These are phyloP conservation scores for Chaetoceros tenuissimus DNA, from an alignment of 108 stramenopile species.

Conservation along the genomic window DNA sequence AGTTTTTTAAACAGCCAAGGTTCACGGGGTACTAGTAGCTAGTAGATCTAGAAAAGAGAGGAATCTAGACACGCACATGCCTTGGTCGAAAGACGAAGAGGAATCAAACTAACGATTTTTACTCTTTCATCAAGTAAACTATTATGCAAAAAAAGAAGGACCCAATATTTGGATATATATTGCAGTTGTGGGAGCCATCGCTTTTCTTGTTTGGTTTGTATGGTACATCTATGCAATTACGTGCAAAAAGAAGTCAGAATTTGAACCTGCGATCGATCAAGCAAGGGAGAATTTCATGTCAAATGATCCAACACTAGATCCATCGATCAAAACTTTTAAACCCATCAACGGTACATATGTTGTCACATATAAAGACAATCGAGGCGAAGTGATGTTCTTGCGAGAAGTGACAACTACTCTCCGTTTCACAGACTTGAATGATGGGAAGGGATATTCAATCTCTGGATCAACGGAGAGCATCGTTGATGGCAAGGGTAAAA, in stretches of 20 bases:
- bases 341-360: not conserved
- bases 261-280: too few relatives aligned
- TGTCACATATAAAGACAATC: not conserved
- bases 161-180: too few relatives aligned
- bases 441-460: not conserved
- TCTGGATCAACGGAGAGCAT: not conserved
- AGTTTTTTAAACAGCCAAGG: not conserved
- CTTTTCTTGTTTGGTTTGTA: not conserved
- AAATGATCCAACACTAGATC: not conserved
- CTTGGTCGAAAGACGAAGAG: too few relatives aligned
- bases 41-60: too few relatives aligned
- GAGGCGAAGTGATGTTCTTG: too few relatives aligned
- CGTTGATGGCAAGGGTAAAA: not conserved
- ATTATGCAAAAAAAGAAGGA: not conserved
- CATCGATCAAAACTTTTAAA: not conserved
- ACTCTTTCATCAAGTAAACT: too few relatives aligned
- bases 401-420: not conserved
- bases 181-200: not conserved
- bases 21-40: too few relatives aligned
- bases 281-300: not conserved
- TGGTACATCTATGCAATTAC: not conserved
- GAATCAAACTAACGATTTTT: too few relatives aligned
- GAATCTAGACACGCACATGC: not conserved
- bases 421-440: not conserved
- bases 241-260: too few relatives aligned